phyloP scores from a whole-genome alignment of 768 basidiomycete species.

The Lentinula detonsa region DNA sequence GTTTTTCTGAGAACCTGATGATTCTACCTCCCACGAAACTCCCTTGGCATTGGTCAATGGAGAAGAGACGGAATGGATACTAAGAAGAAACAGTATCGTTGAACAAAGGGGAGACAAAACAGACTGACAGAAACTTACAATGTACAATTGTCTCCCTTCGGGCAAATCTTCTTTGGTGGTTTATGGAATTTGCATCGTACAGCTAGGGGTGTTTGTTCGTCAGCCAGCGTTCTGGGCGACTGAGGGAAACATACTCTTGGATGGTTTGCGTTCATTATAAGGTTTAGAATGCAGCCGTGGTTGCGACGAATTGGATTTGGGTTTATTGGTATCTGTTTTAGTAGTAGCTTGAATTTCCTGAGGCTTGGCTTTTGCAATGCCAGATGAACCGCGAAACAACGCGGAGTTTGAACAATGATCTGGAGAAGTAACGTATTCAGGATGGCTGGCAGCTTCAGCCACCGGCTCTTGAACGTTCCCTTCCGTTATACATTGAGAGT shows the following conservation, averaged over 20 bases:
- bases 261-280: constrained; percentile 20
- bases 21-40: neutral
- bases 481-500: constrained; percentile 9
- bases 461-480: neutral
- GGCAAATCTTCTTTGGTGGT: constrained; percentile 31
- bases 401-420: neutral
- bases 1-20: constrained; percentile 6
- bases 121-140: constrained; percentile 38
- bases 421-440: neutral
- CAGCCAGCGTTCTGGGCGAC: neutral
- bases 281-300: neutral
- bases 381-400: neutral
- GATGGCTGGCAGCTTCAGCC: neutral
- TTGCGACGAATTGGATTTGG: neutral
- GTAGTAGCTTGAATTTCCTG: neutral
- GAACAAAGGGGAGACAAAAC: neutral
- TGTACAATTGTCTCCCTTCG: constrained; percentile 49
- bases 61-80: neutral
- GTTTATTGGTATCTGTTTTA: neutral
- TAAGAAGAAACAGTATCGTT: neutral
- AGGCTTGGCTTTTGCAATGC: neutral
- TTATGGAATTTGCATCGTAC: constrained; percentile 57
- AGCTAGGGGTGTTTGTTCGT: constrained; percentile 26
- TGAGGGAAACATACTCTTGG: constrained; percentile 30
- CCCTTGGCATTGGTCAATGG: neutral